These are phyloP conservation scores for Cucumis sativus DNA, from an alignment of 306 rosid genomes.

Conservation along the genomic window Cucumber_9930_V3 NC_026655.2:23677001-23677500, in stretches of 20 bases:
- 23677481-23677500: not conserved
- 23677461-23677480: not conserved
- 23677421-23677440: not conserved
- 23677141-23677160: not conserved
- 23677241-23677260: too few relatives aligned
- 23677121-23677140: not conserved
- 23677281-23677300: too few relatives aligned
- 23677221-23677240: not conserved
- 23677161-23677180: not conserved
- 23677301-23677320: too few relatives aligned
- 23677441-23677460: not conserved
- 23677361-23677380: not conserved
- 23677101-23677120: not conserved
- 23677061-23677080: not conserved
- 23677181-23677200: not conserved
- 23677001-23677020: too few relatives aligned
- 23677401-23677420: not conserved
- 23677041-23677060: too few relatives aligned
- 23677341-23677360: too few relatives aligned
- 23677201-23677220: not conserved
- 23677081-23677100: not conserved
- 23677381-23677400: not conserved
- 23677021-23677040: too few relatives aligned
- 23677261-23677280: too few relatives aligned
- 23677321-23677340: not conserved